A percentile compares a stretch with the other conserved stretches of the same genome.
These are phyloP conservation scores for Amanita brunnescens DNA, from an alignment of 768 basidiomycete genomes.

Conservation along the genomic window DNA sequence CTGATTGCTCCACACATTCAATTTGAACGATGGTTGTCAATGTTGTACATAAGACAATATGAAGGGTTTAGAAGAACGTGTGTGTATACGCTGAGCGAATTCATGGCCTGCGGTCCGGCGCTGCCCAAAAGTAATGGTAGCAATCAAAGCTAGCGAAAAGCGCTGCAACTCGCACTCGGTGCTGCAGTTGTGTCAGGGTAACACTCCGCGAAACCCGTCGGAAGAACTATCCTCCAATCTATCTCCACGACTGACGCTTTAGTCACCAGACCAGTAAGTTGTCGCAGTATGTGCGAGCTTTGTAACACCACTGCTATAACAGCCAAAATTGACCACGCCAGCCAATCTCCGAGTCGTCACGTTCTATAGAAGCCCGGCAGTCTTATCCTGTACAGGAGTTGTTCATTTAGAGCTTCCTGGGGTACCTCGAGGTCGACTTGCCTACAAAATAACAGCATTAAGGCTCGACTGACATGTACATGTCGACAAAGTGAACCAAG, in stretches of 20 bases:
- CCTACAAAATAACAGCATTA: neutral
- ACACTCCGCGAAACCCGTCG: neutral
- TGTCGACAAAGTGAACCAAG: too few relatives aligned
- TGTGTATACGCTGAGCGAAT: too few relatives aligned
- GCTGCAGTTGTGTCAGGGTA: neutral
- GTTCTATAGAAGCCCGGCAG: too few relatives aligned
- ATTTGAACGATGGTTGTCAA: too few relatives aligned
- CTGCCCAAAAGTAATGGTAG: neutral
- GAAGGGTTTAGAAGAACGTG: neutral
- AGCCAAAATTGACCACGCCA: too few relatives aligned
- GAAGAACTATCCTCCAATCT: neutral
- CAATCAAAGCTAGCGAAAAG: neutral
- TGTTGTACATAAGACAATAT: neutral
- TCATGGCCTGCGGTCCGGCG: too few relatives aligned
- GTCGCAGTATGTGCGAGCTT: too few relatives aligned
- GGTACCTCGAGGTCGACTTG: neutral
- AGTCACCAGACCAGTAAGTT: too few relatives aligned
- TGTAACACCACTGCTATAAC: too few relatives aligned
- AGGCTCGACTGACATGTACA: neutral
- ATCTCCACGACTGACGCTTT: neutral
- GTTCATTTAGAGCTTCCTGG: neutral
- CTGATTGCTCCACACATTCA: neutral
- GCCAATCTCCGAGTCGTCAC: too few relatives aligned
- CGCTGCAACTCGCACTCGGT: neutral
- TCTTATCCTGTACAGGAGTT: too few relatives aligned